These are phyloP conservation scores for Chaetomium cochliodes DNA, from an alignment of 495 filamentous ascomycete species.

Conservation along the genomic window DNA sequence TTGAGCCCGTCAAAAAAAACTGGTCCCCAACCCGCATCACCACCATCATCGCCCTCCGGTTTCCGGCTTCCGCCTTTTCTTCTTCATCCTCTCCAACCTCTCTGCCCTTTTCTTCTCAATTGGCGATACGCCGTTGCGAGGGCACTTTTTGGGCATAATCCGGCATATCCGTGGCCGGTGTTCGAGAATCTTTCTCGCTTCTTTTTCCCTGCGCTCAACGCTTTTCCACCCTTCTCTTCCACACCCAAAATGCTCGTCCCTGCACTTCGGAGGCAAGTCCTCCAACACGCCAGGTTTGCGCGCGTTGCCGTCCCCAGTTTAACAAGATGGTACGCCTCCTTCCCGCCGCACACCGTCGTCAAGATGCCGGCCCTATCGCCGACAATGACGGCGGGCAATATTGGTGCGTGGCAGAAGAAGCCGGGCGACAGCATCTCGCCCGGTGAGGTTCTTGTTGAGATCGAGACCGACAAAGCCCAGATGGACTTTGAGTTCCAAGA, in stretches of 20 bases:
- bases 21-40: constrained; percentile 31
- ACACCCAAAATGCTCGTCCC: constrained; percentile 52
- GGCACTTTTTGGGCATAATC: neutral
- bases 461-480: constrained; percentile 99
- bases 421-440: constrained; percentile 81
- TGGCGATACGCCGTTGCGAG: constrained; percentile 19
- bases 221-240: constrained; percentile 27
- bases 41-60: constrained; percentile 33
- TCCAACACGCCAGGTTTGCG: constrained; percentile 46
- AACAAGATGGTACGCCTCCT: constrained; percentile 63
- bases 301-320: constrained; percentile 47
- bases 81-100: constrained; percentile 22
- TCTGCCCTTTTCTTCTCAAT: constrained; percentile 25
- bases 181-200: constrained; percentile 24
- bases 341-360: constrained; percentile 89
- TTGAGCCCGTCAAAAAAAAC: constrained; percentile 37
- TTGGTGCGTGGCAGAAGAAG: constrained; percentile 98
- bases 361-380: constrained; percentile 98
- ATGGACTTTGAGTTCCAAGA: constrained; percentile 99
- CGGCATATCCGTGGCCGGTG: neutral
- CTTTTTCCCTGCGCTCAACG: constrained; percentile 10
- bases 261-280: constrained; percentile 53
- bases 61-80: constrained; percentile 28
- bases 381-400: constrained; percentile 95
- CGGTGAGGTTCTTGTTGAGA: constrained; percentile 98